phyloP scores from a whole-genome alignment of 371 early-diverging fungal genomes.

The Nematocida sp. region DNA sequence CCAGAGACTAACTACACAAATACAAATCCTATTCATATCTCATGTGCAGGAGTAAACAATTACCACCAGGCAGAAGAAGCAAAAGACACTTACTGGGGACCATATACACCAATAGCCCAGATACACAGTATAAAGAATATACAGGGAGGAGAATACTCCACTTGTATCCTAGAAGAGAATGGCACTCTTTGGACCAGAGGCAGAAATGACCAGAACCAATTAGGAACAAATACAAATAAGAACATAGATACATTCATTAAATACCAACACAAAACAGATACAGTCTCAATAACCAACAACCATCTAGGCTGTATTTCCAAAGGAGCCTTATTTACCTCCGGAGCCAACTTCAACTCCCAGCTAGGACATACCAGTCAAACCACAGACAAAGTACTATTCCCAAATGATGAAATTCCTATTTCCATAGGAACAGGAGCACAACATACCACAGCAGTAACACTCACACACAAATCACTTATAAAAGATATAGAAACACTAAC shows the following conservation, averaged over 20 bases:
- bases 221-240: constrained; percentile 51
- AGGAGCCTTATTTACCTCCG: constrained; percentile 59
- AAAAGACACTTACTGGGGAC: too few relatives aligned
- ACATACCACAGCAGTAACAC: constrained; percentile 41
- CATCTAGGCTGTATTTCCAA: constrained; percentile 47
- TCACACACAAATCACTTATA: too few relatives aligned
- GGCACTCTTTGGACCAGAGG: constrained; percentile 60
- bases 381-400: constrained; percentile 59
- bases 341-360: constrained; percentile 53
- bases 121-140: constrained; percentile 49
- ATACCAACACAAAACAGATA: too few relatives aligned
- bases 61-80: constrained; percentile 69
- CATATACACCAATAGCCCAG: too few relatives aligned
- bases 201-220: constrained; percentile 60
- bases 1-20: background rate
- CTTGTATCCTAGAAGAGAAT: constrained; percentile 55
- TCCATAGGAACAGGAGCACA: constrained; percentile 53
- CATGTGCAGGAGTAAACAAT: constrained; percentile 78
- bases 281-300: constrained; percentile 32
- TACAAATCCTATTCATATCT: background rate
- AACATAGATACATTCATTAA: background rate
- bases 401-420: constrained; percentile 58
- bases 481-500: background rate
- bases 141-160: constrained; percentile 61
- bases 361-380: constrained; percentile 55